Evolutionary conservation across 257 asterid genomes (phyloP), one percentile per base, ranked within the genome.

Genomic region (Rauvolfia tetraphylla): DNA sequence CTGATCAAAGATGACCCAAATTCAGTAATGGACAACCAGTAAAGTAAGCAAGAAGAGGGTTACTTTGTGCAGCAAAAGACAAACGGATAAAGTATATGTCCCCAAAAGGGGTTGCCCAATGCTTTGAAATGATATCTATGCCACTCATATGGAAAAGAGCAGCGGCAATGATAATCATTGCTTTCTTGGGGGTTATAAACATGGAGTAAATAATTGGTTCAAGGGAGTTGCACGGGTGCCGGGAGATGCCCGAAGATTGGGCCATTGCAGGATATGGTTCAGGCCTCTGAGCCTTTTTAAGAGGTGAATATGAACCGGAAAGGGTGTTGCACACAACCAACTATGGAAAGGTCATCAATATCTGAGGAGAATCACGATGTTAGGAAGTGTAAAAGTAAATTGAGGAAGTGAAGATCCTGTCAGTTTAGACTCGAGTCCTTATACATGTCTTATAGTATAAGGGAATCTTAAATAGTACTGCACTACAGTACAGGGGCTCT

Each of bases 1-100:
- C 99, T 93, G 85, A 25, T 69, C 7, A 34, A 69, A 42, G 27
- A 61, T 41, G 56, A 34, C 15, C 36, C 31, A 33, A 31, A 7
- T 39, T 61, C 56, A n/a, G 53, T 23, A 58, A 38, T 36, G 57
- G 74, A 46, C 15, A 8, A 27, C n/a, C 39, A 42, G 1, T 11
- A 67, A 66, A 66, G 14, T 9, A 44, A 44, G 14, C 1, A 7
- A 12, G 11, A 44, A 14, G 0, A 1, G 49, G 11, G n/a, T n/a
- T n/a, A n/a, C 8, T 46, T 46, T 10, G 14, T 46, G 51, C 10
- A 46, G 51, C 17, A 61, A 61, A 61, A 29, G 15, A 14, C 20
- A 29, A 62, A 27, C 25, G 46, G 14, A 34, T 34, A 63, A 33
- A 33, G 70, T 18, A 33, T 14, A 63, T 63, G 44, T 39, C 68